These are phyloP conservation scores for Globisporangium abappressorium DNA, from an alignment of 352 stramenopile species.

Conservation along the genomic window DNA sequence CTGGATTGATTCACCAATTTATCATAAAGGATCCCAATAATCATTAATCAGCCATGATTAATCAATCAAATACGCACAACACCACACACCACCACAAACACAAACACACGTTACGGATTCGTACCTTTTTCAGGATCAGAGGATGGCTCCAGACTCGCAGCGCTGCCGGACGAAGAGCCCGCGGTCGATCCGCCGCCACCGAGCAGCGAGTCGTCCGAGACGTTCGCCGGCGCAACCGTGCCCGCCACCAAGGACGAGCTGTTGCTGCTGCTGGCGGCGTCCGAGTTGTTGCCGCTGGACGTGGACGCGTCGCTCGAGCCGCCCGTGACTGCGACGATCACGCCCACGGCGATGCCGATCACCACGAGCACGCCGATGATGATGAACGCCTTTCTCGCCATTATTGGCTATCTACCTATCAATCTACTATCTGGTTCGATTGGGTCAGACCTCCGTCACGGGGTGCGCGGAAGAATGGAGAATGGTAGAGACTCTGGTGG, in stretches of 20 bases:
- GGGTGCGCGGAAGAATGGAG: constrained; percentile 17
- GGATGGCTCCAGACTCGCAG: constrained; percentile 35
- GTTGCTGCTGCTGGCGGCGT: constrained; percentile 14
- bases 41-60: constrained; percentile 4
- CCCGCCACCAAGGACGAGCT: constrained; percentile 8
- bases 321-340: constrained; percentile 64
- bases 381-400: constrained; percentile 63
- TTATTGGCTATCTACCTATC: not conserved
- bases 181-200: constrained; percentile 24
- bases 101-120: not conserved
- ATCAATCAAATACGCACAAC: constrained; percentile 8
- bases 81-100: not conserved
- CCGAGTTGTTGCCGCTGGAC: constrained; percentile 14
- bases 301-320: constrained; percentile 30
- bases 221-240: constrained; percentile 26
- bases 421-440: not conserved
- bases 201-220: constrained; percentile 49
- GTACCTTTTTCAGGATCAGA: constrained; percentile 52
- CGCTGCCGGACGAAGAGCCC: constrained; percentile 22
- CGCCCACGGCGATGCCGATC: constrained; percentile 56
- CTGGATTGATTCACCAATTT: constrained; percentile 4
- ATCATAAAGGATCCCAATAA: constrained; percentile 8
- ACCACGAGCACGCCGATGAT: constrained; percentile 65
- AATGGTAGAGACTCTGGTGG: constrained; percentile 3
- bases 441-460: not conserved